Base-by-base conservation (phyloP, 441 rosid genomes). In the Croton laevigatus region DNA sequence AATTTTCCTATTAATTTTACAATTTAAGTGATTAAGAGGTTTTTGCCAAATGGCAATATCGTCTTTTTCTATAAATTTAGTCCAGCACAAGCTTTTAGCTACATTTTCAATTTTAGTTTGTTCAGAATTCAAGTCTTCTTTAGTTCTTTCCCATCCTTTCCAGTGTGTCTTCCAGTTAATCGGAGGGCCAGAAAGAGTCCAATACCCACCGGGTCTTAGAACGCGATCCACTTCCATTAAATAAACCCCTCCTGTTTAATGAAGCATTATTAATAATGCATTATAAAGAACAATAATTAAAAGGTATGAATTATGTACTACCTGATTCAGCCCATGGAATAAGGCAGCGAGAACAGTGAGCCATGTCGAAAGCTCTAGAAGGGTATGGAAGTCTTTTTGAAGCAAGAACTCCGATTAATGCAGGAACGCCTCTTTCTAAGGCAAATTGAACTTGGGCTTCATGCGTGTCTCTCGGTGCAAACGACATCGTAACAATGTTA, bases 391-490 rank as follows among this genome's bases (percentile, higher is more conserved):
- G 91, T 59, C 98, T 81, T 69, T 81, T 86, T 17, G 98, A 83
- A n/a, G 97, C 90, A 7, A 93, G 76, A 36, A 93, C 75, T 36
- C 97, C 98, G 16, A 93, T 85, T 75, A 89, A 60, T 22, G 98
- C 98, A 20, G 98, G 98, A 68, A 93, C 91, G 11, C 98, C 98
- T 44, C 98, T 85, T 80, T 93, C 98, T 42, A 93, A 81, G 6
- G 97, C 98, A 32, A 93, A 93, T 59, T 89, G 98, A 7, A 93
- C 97, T 53, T 90, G 98, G 8, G 97, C 98, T 74, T 90, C 97
- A 46, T 93, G 98, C 20, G 87, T 86, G 82, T 93, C 98, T 70
- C 97, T 88, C 5, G 98, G 98, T 14, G 97, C 97, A 68, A 91
- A 84, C 27, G 98, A 93, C 84, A 91, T 75, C 19, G 97, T 67